Percentiles rank a stretch among this genome's conserved stretches.
These are phyloP conservation scores for Trametes maxima DNA, from an alignment of 768 basidiomycete genomes.

Conservation along the genomic window DNA sequence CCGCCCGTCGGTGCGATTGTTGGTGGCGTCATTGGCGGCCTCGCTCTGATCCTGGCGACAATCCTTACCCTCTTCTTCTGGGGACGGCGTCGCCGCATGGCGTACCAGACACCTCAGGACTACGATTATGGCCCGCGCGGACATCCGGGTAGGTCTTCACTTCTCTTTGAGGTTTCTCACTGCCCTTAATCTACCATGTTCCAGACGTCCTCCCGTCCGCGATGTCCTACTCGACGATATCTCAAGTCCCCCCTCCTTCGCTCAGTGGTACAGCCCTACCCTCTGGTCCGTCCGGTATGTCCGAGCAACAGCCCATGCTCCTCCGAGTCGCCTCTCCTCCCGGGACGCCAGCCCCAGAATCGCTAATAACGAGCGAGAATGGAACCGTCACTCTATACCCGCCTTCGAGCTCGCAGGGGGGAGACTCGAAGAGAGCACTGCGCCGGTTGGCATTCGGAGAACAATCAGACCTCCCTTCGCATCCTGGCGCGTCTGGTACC, in stretches of 20 bases:
- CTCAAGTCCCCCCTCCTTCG: background rate
- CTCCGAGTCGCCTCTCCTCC: background rate
- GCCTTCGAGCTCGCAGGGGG: background rate
- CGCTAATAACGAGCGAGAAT: background rate
- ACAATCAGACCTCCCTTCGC: no score
- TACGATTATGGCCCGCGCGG: slow-evolving; percentile 2
- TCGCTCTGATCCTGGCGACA: background rate
- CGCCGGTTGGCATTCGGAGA: no score
- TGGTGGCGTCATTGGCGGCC: background rate
- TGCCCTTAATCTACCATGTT: background rate
- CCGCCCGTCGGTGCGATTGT: background rate
- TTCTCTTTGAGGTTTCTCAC: background rate
- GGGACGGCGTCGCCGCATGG: background rate
- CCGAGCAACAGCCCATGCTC: background rate
- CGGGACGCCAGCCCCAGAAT: background rate
- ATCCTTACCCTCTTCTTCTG: background rate
- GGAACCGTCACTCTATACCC: background rate
- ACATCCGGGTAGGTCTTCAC: background rate
- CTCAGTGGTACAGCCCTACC: background rate
- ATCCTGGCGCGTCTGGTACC: no score
- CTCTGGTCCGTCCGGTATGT: background rate
- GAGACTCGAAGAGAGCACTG: background rate
- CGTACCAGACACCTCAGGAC: background rate
- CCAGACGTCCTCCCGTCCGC: background rate
- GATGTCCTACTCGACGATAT: background rate